Evolutionary conservation across 2,329 filamentous ascomycete species (phyloP), one percentile per base, ranked within the genome.

Genomic region (Raffaelea deltoideospora): DNA sequence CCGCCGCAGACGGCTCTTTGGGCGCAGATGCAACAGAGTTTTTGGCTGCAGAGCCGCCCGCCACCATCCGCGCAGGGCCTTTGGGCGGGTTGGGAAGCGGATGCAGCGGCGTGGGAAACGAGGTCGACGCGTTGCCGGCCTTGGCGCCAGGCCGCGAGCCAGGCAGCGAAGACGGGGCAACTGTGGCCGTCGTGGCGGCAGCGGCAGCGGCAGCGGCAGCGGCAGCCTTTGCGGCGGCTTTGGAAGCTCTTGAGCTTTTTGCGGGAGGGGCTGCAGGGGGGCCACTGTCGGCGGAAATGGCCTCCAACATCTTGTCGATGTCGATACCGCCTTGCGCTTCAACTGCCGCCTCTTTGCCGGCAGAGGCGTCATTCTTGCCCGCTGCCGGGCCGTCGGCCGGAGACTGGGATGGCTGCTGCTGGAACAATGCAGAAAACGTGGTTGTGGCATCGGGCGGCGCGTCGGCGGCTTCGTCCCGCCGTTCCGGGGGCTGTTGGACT

Each of bases 241-340:
- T 10, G 26, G 11, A 28, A 10, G 6, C 26, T 8, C 11, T 14
- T 28, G 26, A n/a, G n/a, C n/a, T n/a, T n/a, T n/a, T n/a, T n/a
- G n/a, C n/a, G n/a, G n/a, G n/a, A n/a, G n/a, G n/a, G n/a, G n/a
- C n/a, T n/a, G n/a, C n/a, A n/a, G 22, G 42, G 38, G 35, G 47
- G 40, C 18, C 35, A n/a, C 48, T 48, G 41, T 44, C 47, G 30
- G 51, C 51, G 36, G 54, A 53, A 31, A 57, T 55, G 36, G 51
- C 47, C 43, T 55, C 49, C 41, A 57, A 49, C 47, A 57, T 48
- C 47, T 55, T 53, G 40, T 55, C 51, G 32, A 56, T 54, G 38
- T 55, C 52, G 50, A 55, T 39, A 29, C 40, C 40, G 2, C n/a
- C n/a, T n/a, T n/a, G n/a, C n/a, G n/a, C n/a, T n/a, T n/a, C n/a